Conservation (phyloP, 208 protist species). For the Angomonas deanei region DNA sequence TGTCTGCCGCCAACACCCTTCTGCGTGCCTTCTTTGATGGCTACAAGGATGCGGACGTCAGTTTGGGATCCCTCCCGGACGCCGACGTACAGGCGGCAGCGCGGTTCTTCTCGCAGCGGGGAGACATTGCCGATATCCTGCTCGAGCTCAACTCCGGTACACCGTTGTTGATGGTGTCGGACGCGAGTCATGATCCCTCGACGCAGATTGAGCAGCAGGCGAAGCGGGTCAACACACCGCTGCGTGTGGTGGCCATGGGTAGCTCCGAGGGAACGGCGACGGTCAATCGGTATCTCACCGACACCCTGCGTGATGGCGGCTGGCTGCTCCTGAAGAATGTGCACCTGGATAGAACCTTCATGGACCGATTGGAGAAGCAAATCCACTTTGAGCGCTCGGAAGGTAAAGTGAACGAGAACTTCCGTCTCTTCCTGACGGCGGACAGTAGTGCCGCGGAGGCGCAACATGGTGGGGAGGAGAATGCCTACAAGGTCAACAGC, state of each 20-base stretch:
- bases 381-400: conserved; percentile 85
- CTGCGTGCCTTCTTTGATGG: conserved; percentile 68
- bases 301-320: conserved; percentile 66
- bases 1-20: conserved; percentile 42
- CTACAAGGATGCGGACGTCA: conserved; percentile 3
- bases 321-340: conserved; percentile 99
- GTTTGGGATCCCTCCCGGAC: not conserved
- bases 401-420: conserved; percentile 57
- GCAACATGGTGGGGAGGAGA: not conserved
- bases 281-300: conserved; percentile 90
- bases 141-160: conserved; percentile 49
- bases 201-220: conserved; percentile 89
- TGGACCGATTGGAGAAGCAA: conserved; percentile 94
- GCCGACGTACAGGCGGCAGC: conserved; percentile 2
- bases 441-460: conserved; percentile 83
- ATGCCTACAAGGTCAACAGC: not conserved
- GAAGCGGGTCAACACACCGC: conserved; percentile 28
- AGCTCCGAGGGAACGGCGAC: conserved; percentile 89
- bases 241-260: conserved; percentile 93
- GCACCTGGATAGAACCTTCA: conserved; percentile 94
- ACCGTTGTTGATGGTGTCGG: conserved; percentile 83
- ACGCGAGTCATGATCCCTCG: conserved; percentile 94
- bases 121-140: conserved; percentile 40
- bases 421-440: conserved; percentile 96
- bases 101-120: conserved; percentile 52